These are phyloP conservation scores for Thalassiosira livingstoniorum DNA, from an alignment of 352 stramenopile genomes.

Conservation along the genomic window DNA sequence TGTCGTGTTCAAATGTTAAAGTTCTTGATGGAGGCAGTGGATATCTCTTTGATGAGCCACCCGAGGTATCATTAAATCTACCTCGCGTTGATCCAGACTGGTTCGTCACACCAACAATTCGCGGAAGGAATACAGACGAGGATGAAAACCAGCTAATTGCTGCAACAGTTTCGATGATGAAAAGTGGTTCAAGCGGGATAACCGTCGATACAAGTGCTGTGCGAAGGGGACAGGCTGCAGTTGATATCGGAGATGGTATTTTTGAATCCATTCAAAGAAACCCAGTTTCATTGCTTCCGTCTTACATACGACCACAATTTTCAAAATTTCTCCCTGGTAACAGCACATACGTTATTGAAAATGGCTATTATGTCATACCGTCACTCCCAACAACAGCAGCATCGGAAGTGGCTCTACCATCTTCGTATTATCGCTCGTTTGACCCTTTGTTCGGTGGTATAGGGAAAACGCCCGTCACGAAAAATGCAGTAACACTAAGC, in stretches of 20 bases:
- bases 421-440: conserved; percentile 72
- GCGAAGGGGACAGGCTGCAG: conserved; percentile 17
- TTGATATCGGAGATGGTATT: conserved; percentile 32
- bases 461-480: conserved; percentile 76
- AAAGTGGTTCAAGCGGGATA: conserved; percentile 33
- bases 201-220: conserved; percentile 42
- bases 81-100: conserved; percentile 78
- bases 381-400: conserved; percentile 57
- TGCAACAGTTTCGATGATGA: conserved; percentile 61
- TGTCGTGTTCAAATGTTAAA: too few relatives aligned
- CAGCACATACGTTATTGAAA: conserved; percentile 50
- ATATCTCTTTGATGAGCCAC: conserved; percentile 75
- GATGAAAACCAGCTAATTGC: conserved; percentile 56
- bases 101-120: conserved; percentile 60
- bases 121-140: conserved; percentile 31
- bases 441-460: conserved; percentile 84
- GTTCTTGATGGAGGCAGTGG: conserved; percentile 72
- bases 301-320: conserved; percentile 63
- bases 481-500: conserved; percentile 72
- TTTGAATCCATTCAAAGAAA: conserved; percentile 56
- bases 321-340: conserved; percentile 44
- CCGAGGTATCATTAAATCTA: conserved; percentile 64
- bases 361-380: conserved; percentile 66
- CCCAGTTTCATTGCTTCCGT: conserved; percentile 76
- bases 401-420: conserved; percentile 27